Percentiles rank a stretch among this genome's conserved stretches.
These are phyloP conservation scores for Marsdenia floribunda DNA, from an alignment of 257 asterid genomes.

Conservation along the genomic window DNA sequence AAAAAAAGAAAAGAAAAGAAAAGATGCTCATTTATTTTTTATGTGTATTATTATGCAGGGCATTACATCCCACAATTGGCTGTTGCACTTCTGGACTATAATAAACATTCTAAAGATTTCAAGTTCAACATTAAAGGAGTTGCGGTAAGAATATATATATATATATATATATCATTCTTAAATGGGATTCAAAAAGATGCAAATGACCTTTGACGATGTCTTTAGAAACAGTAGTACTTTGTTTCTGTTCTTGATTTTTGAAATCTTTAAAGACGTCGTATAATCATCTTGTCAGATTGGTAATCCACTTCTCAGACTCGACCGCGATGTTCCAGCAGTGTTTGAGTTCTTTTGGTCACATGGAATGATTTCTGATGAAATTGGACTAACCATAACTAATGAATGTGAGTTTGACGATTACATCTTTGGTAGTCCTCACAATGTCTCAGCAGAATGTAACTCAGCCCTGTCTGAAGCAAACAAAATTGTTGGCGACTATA, in stretches of 20 bases:
- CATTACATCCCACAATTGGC: conserved; percentile 95
- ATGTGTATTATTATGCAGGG: conserved; percentile 34
- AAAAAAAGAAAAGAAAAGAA: not conserved
- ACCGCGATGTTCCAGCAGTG: conserved; percentile 77
- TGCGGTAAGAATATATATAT: conserved; percentile 51
- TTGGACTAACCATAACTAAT: conserved; percentile 61
- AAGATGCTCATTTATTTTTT: not conserved
- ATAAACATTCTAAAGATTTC: conserved; percentile 44
- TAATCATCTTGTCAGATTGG: conserved; percentile 58
- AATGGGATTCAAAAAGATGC: not conserved
- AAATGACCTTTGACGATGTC: not conserved
- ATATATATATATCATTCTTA: not conserved
- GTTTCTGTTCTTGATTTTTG: no score
- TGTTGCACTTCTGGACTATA: conserved; percentile 69
- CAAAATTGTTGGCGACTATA: conserved; percentile 60
- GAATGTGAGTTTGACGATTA: conserved; percentile 89
- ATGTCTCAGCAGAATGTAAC: conserved; percentile 55
- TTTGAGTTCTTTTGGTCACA: conserved; percentile 93
- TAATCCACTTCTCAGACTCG: conserved; percentile 88
- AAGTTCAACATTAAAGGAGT: conserved; percentile 91
- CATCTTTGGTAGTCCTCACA: conserved; percentile 65
- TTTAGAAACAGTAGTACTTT: no score
- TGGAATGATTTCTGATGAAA: conserved; percentile 96
- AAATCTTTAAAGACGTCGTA: no score
- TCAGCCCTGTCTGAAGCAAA: conserved; percentile 60